A percentile compares a stretch with the other conserved stretches of the same genome.
phyloP scores from a whole-genome alignment of 257 asterid species.

The Oldenlandia corymbosa region DNA sequence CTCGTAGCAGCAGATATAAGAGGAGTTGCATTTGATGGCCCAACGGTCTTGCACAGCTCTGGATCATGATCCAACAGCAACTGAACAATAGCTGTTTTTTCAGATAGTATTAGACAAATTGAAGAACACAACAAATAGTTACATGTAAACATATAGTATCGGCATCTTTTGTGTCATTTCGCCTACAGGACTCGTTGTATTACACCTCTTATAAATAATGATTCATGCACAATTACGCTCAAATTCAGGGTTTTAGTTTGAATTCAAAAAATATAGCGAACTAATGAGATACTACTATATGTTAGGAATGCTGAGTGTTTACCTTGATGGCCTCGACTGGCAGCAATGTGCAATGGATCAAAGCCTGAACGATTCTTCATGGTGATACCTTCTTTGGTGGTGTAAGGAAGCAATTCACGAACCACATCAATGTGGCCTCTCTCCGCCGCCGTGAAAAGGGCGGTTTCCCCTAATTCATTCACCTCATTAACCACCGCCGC shows the following conservation, averaged over 20 bases:
- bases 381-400: conserved; percentile 43
- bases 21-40: conserved; percentile 68
- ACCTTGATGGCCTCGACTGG: conserved; percentile 57
- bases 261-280: too few species aligned
- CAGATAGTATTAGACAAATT: not conserved
- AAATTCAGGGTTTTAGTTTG: too few species aligned
- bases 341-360: conserved; percentile 59
- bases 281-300: too few species aligned
- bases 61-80: conserved; percentile 57
- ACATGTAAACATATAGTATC: too few species aligned
- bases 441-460: conserved; percentile 48
- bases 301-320: too few species aligned
- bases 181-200: too few species aligned
- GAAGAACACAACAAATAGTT: not conserved
- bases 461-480: conserved; percentile 58
- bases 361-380: conserved; percentile 45
- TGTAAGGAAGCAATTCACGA: conserved; percentile 39
- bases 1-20: conserved; percentile 63
- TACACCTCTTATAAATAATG: too few species aligned
- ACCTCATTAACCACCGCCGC: conserved; percentile 53
- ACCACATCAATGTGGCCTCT: conserved; percentile 43
- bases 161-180: too few species aligned
- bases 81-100: conserved; percentile 46
- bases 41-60: conserved; percentile 48
- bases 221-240: too few species aligned